A percentile compares a stretch with the other conserved stretches of the same genome.
phyloP scores from a whole-genome alignment of 1,284 basidiomycete genomes.

The Earliella scabrosa region DNA sequence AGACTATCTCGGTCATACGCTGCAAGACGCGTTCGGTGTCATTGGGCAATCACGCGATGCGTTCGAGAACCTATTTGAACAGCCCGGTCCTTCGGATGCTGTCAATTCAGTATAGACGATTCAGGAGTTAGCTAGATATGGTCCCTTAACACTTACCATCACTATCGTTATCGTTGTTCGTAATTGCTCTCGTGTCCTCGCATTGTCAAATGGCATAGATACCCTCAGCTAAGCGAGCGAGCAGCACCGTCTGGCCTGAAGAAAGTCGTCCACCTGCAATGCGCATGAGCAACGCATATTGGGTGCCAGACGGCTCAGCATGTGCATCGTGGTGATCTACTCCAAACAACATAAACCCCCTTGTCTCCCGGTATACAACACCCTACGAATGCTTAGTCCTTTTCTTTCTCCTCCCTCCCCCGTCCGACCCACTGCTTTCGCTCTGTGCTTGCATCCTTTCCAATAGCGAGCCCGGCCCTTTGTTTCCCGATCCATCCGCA shows the following conservation, averaged over 20 bases:
- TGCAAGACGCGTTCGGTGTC: slow-evolving; percentile 90
- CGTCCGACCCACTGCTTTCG: neutral
- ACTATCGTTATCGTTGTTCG: neutral
- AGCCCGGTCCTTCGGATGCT: slow-evolving; percentile 18
- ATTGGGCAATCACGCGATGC: slow-evolving; percentile 61
- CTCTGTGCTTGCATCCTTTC: slow-evolving; percentile 42
- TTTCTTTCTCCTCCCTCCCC: slow-evolving; percentile 23
- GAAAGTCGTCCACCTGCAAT: too few species aligned
- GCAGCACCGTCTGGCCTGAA: too few species aligned
- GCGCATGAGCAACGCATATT: too few species aligned
- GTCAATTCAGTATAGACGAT: neutral
- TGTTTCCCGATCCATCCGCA: slow-evolving; percentile 4
- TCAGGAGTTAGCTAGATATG: neutral
- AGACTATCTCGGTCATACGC: slow-evolving; percentile 73
- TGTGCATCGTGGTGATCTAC: neutral
- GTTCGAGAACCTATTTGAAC: slow-evolving; percentile 40
- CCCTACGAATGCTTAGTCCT: slow-evolving; percentile 19
- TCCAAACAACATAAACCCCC: neutral
- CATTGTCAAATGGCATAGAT: too few species aligned
- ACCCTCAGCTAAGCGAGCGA: too few species aligned
- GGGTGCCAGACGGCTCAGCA: too few species aligned
- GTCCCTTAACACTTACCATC: neutral
- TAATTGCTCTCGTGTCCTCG: too few species aligned
- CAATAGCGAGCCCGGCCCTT: slow-evolving; percentile 39
- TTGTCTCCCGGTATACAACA: neutral